A percentile compares a stretch with the other conserved stretches of the same genome.
These are phyloP conservation scores for Mycena belliarum DNA, from an alignment of 768 basidiomycete genomes.

Conservation along the genomic window DNA sequence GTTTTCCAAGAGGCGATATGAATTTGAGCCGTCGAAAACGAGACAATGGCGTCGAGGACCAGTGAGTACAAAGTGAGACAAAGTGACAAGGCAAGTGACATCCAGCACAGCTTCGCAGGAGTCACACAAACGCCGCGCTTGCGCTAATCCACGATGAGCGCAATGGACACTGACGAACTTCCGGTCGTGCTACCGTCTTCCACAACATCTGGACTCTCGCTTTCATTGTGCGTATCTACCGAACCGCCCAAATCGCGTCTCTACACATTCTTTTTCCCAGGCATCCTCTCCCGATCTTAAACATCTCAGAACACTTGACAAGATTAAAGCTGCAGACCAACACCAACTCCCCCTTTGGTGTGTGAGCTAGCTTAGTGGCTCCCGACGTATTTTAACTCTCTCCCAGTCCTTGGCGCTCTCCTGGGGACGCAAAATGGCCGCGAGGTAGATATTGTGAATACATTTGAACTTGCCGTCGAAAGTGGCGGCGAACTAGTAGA, in stretches of 20 bases:
- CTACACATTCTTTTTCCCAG: conserved; percentile 44
- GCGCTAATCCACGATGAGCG: conserved; percentile 38
- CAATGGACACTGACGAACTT: conserved; percentile 80
- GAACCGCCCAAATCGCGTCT: neutral
- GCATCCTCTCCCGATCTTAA: conserved; percentile 94
- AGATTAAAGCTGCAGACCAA: conserved; percentile 76
- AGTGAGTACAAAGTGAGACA: too few species aligned
- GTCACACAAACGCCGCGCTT: neutral
- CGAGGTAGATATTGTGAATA: conserved; percentile 96
- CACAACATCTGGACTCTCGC: conserved; percentile 70
- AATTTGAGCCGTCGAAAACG: too few species aligned
- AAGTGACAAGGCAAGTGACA: too few species aligned
- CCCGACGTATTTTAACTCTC: neutral
- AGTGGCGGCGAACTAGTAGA: conserved; percentile 65
- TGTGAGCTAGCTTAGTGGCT: conserved; percentile 17
- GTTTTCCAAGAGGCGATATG: too few species aligned
- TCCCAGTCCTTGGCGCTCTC: conserved; percentile 84
- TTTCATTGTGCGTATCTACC: conserved; percentile 60
- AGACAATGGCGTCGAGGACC: too few species aligned
- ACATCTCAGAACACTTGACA: conserved; percentile 94
- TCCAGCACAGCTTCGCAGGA: too few species aligned
- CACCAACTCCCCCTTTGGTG: conserved; percentile 65
- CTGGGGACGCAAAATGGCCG: conserved; percentile 93
- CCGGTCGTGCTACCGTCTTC: conserved; percentile 74
- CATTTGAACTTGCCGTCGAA: conserved; percentile 84